A percentile compares a stretch with the other conserved stretches of the same genome.
Evolutionary conservation across 1,139 yeast genomes (phyloP).

Genomic region (Sugiyamaella neomexicana): DNA sequence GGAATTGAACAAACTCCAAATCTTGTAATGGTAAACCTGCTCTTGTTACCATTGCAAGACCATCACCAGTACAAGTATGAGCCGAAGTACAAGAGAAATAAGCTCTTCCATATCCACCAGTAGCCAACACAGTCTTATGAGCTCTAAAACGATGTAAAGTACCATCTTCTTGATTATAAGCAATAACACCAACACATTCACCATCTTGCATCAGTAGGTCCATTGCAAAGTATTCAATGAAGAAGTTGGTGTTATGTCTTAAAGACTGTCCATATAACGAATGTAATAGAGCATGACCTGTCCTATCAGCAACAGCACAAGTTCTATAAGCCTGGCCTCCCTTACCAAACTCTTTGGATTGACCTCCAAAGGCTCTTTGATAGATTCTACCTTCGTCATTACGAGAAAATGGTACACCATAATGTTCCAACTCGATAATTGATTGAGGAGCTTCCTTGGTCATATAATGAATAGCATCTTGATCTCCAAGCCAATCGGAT

Average conservation of each 20-base stretch:
- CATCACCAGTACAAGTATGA: constrained; percentile 99
- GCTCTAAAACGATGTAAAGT: constrained; percentile 97
- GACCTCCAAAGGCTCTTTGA: constrained; percentile 99
- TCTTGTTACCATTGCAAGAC: constrained; percentile 96
- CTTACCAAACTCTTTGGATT: constrained; percentile 90
- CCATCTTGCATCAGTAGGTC: constrained; percentile 96
- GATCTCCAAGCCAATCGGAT: constrained; percentile 99
- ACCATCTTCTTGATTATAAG: constrained; percentile 98
- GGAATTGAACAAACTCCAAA: constrained; percentile 97
- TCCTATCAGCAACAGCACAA: constrained; percentile 99
- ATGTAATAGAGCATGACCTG: constrained; percentile 96
- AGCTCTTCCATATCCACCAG: constrained; percentile 99
- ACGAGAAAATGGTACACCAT: constrained; percentile 97
- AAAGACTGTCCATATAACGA: constrained; percentile 95
- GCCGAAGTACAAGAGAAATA: constrained; percentile 99
- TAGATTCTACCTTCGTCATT: constrained; percentile 95
- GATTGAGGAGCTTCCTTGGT: constrained; percentile 97
- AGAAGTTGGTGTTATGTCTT: constrained; percentile 95
- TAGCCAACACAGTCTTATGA: constrained; percentile 93
- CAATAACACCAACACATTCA: constrained; percentile 94
- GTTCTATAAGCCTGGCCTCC: constrained; percentile 99
- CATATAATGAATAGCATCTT: constrained; percentile 99
- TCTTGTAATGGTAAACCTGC: constrained; percentile 98
- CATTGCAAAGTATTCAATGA: constrained; percentile 95
- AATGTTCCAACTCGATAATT: constrained; percentile 94